These are phyloP conservation scores for Sambucus nigra DNA, from an alignment of 129 eudicot genomes.

Conservation along the genomic window DNA sequence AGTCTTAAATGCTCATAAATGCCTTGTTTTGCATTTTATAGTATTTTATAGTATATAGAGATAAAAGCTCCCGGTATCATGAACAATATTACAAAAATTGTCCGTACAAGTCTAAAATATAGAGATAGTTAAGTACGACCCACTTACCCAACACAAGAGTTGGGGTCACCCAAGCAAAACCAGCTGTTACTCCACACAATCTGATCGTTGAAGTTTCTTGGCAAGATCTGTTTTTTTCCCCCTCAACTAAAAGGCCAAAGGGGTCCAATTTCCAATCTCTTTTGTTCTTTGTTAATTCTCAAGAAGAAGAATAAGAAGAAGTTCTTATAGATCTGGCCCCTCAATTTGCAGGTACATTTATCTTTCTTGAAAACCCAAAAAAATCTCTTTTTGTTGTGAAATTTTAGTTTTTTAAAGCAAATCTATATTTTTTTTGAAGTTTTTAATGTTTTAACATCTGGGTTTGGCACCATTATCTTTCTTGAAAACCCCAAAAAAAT, in stretches of 20 bases:
- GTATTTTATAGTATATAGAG: no score
- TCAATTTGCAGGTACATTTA: constrained; percentile 22
- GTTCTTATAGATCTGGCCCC: constrained; percentile 37
- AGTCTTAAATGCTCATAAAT: no score
- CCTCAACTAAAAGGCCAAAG: background rate
- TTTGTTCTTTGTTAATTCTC: constrained; percentile 9
- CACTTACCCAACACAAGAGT: background rate
- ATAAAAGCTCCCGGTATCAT: no score
- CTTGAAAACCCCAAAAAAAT: background rate
- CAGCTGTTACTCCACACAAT: background rate
- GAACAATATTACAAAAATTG: no score
- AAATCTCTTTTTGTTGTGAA: background rate
- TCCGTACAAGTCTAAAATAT: no score
- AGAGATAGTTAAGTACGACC: background rate
- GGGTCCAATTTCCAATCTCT: constrained; percentile 14
- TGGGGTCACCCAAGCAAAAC: background rate
- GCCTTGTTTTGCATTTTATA: no score
- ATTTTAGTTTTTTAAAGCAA: constrained; percentile 9
- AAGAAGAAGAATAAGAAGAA: constrained; percentile 1
- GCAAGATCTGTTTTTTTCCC: constrained; percentile 33
- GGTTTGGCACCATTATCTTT: background rate
- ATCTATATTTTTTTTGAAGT: constrained; percentile 8
- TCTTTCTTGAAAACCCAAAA: background rate
- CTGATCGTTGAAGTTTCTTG: constrained; percentile 19
- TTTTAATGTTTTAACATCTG: constrained; percentile 2